Conservation (phyloP, 805 yeast species). For the Cyberlindnera galapagoensis region DNA sequence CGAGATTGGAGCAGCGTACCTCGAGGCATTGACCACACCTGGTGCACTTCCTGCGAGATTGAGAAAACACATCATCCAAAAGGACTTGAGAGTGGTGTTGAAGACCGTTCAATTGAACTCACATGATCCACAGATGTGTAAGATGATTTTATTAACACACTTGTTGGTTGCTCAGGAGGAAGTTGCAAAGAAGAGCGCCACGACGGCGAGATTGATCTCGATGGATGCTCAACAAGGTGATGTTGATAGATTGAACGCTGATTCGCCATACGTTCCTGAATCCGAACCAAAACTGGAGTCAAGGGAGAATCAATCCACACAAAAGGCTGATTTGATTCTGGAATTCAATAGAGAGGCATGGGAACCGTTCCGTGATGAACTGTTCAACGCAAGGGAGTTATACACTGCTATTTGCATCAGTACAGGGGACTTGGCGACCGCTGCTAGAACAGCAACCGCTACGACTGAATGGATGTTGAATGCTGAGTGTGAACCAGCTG, state of each 20-base stretch:
- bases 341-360: slow-evolving; percentile 45
- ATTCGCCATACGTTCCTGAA: too few relatives aligned
- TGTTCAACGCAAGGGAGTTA: slow-evolving; percentile 70
- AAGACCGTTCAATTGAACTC: slow-evolving; percentile 56
- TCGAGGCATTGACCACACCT: slow-evolving; percentile 43
- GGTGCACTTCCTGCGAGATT: slow-evolving; percentile 24
- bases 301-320: slow-evolving; percentile 1
- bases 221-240: slow-evolving; percentile 14
- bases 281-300: slow-evolving; percentile 1
- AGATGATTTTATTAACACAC: slow-evolving; percentile 56
- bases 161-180: slow-evolving; percentile 61
- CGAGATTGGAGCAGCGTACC: slow-evolving; percentile 56
- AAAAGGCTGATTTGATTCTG: slow-evolving; percentile 18
- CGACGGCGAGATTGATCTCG: slow-evolving; percentile 27
- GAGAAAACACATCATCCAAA: slow-evolving; percentile 57
- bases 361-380: slow-evolving; percentile 73
- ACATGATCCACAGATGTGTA: slow-evolving; percentile 40
- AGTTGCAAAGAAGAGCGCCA: slow-evolving; percentile 38
- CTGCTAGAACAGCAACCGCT: slow-evolving; percentile 53
- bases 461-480: slow-evolving; percentile 69
- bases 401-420: slow-evolving; percentile 65
- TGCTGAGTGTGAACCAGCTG: slow-evolving; percentile 62
- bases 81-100: slow-evolving; percentile 62
- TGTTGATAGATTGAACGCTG: not conserved
- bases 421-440: slow-evolving; percentile 58